A percentile compares a stretch with the other conserved stretches of the same genome.
Conservation (phyloP, 139 green algal genomes). For the Volvox africanus region DNA sequence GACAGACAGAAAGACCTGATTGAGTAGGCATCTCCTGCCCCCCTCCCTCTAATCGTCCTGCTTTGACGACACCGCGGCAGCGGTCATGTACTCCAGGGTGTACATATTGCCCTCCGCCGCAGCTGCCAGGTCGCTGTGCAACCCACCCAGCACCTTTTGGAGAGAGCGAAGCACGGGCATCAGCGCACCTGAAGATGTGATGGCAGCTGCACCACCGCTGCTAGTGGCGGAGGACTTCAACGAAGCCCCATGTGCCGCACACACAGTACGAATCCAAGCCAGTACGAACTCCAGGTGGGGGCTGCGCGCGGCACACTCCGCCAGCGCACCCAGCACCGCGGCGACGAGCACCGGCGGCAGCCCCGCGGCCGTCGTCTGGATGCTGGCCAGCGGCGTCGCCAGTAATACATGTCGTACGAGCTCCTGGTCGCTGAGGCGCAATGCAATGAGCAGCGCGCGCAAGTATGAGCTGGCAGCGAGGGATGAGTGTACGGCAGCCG, state of each 20-base stretch:
- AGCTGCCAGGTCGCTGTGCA: slow-evolving; percentile 78
- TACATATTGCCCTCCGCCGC: slow-evolving; percentile 84
- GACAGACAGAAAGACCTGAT: background rate
- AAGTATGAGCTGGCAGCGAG: slow-evolving; percentile 53
- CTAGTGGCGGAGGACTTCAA: slow-evolving; percentile 59
- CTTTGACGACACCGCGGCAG: background rate
- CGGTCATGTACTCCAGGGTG: slow-evolving; percentile 82
- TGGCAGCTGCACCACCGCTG: background rate
- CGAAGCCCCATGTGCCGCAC: slow-evolving; percentile 65
- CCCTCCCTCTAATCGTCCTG: background rate
- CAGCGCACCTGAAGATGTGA: background rate
- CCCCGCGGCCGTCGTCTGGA: slow-evolving; percentile 60
- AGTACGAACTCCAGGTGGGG: slow-evolving; percentile 91
- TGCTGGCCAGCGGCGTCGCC: slow-evolving; percentile 59
- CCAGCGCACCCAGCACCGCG: slow-evolving; percentile 71
- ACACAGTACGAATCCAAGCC: slow-evolving; percentile 72
- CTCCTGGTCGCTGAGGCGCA: slow-evolving; percentile 82
- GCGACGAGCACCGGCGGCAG: slow-evolving; percentile 70
- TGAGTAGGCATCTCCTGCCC: background rate
- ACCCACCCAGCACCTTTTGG: slow-evolving; percentile 69
- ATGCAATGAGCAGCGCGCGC: slow-evolving; percentile 82
- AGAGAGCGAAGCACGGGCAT: slow-evolving; percentile 70
- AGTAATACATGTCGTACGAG: slow-evolving; percentile 76
- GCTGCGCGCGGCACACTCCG: slow-evolving; percentile 64
- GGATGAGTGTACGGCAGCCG: slow-evolving; percentile 59